A percentile compares a stretch with the other conserved stretches of the same genome.
Evolutionary conservation across 1,284 basidiomycete genomes (phyloP).

Genomic region (Ceratorhiza oryzae-sativae): DNA sequence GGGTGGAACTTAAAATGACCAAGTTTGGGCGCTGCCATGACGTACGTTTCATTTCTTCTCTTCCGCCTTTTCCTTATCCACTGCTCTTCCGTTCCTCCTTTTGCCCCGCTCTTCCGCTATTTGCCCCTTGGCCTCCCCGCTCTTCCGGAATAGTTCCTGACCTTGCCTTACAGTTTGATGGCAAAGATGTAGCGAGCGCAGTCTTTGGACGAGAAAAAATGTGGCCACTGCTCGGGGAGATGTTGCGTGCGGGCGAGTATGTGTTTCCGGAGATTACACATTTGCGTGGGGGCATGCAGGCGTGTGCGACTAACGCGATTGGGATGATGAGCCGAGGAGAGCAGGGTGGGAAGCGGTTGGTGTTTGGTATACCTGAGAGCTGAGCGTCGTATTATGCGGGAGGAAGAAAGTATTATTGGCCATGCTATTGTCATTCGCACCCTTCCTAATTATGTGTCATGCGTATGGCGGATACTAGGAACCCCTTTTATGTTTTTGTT

Average conservation of each 20-base stretch:
- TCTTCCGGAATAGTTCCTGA: not conserved
- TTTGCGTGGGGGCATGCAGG: conserved; percentile 22
- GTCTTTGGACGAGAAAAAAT: conserved; percentile 21
- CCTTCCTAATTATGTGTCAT: conserved; percentile 28
- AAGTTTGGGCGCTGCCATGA: conserved; percentile 28
- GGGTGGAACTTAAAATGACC: conserved; percentile 20
- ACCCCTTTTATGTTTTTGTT: not conserved
- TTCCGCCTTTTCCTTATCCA: too few species aligned
- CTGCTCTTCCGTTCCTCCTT: not conserved
- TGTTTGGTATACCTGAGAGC: conserved; percentile 11
- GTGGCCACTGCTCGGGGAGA: conserved; percentile 27
- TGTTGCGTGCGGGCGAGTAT: conserved; percentile 14
- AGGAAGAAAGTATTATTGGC: not conserved
- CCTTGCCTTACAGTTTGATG: not conserved
- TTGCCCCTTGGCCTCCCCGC: not conserved
- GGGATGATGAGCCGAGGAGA: conserved; percentile 7
- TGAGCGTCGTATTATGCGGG: not conserved
- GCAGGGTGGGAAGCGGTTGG: conserved; percentile 21
- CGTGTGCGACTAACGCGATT: conserved; percentile 22
- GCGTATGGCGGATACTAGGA: conserved; percentile 11
- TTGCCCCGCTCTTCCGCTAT: too few species aligned
- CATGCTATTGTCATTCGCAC: not conserved
- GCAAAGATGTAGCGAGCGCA: conserved; percentile 6
- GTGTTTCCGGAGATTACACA: conserved; percentile 23
- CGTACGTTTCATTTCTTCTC: conserved; percentile 7